These are phyloP conservation scores for Euphrasia confusa DNA, from an alignment of 257 asterid genomes.

Conservation along the genomic window DNA sequence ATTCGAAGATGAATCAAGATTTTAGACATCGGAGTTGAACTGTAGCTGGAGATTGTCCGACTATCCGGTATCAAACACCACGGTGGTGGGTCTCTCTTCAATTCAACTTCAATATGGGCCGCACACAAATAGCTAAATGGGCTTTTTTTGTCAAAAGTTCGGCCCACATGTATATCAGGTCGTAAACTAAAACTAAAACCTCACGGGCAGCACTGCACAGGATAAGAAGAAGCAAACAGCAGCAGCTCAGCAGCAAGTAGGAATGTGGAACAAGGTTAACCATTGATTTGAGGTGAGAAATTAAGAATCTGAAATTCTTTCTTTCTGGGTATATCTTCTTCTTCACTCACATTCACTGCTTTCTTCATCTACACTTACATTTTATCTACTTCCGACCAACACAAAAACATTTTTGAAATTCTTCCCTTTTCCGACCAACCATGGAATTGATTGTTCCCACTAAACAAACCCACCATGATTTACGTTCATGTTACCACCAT, in stretches of 20 bases:
- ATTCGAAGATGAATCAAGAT: not conserved
- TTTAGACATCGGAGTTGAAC: slow-evolving; percentile 11
- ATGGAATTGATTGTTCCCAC: slow-evolving; percentile 59
- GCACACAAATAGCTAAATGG: not conserved
- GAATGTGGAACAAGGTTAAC: slow-evolving; percentile 1
- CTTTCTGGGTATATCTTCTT: too few relatives aligned
- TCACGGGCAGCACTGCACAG: slow-evolving; percentile 2
- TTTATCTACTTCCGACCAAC: not conserved
- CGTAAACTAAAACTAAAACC: slow-evolving; percentile 18
- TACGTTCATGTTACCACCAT: slow-evolving; percentile 36
- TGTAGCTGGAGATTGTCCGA: slow-evolving; percentile 1
- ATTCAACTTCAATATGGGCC: too few relatives aligned
- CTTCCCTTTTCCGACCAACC: not conserved
- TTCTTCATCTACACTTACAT: too few relatives aligned
- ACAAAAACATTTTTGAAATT: not conserved
- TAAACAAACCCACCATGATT: slow-evolving; percentile 44
- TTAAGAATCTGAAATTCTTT: too few relatives aligned
- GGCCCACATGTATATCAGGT: slow-evolving; percentile 10
- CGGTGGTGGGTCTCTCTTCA: too few relatives aligned
- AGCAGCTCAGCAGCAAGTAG: not conserved
- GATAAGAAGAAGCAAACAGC: slow-evolving; percentile 26
- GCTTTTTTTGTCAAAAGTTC: not conserved
- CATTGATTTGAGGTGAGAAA: too few relatives aligned
- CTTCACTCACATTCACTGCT: too few relatives aligned
- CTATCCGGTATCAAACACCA: not conserved